phyloP scores from a whole-genome alignment of 768 basidiomycete genomes.

The Sutorius australiensis region DNA sequence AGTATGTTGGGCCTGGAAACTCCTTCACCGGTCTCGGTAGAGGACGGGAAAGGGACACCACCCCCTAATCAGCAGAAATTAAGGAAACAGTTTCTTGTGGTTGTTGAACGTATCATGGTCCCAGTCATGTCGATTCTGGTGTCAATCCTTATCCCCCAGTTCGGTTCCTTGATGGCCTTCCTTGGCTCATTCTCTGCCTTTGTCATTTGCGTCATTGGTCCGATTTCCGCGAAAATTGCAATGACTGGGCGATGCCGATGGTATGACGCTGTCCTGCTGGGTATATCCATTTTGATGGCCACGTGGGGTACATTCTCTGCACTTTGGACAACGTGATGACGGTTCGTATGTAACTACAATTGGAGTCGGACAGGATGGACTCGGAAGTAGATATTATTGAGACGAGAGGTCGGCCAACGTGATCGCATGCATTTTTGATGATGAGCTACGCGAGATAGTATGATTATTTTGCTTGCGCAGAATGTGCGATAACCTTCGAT shows the following conservation, averaged over 20 bases:
- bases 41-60: conserved; percentile 25
- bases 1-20: conserved; percentile 67
- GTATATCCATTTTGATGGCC: conserved; percentile 59
- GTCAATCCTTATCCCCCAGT: conserved; percentile 76
- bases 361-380: not conserved
- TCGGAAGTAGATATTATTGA: not conserved
- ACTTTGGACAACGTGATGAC: conserved; percentile 38
- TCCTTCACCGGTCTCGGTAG: conserved; percentile 14
- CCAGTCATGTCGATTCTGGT: conserved; percentile 58
- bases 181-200: conserved; percentile 86
- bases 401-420: not conserved
- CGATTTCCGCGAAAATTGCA: conserved; percentile 66
- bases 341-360: not conserved
- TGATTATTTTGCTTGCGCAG: conserved; percentile 48
- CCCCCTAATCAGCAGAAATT: conserved; percentile 1
- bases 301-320: conserved; percentile 73
- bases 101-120: conserved; percentile 55
- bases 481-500: conserved; percentile 71
- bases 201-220: conserved; percentile 71
- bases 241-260: conserved; percentile 46
- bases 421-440: conserved; percentile 2
- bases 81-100: conserved; percentile 40
- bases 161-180: conserved; percentile 83
- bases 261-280: conserved; percentile 55
- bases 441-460: conserved; percentile 4